phyloP scores from a whole-genome alignment of 805 yeast species.

The Hemisphaericaspora nanyangensis region DNA sequence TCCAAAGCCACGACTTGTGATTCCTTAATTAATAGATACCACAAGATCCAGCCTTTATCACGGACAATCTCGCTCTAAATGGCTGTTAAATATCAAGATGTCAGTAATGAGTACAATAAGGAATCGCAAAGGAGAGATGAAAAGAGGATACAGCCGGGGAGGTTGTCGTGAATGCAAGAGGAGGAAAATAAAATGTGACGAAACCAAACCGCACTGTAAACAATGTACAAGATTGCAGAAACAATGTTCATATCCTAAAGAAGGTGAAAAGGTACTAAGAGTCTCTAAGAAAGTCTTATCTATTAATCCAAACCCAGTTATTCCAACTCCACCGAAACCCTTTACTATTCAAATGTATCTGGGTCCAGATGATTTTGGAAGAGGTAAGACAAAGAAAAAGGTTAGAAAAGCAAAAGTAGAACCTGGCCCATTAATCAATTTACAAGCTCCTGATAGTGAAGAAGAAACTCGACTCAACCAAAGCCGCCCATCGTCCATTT shows the following conservation, averaged over 20 bases:
- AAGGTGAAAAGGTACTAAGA: slow-evolving; percentile 34
- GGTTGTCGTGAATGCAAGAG: slow-evolving; percentile 42
- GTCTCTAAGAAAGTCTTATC: slow-evolving; percentile 16
- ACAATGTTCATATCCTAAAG: slow-evolving; percentile 32
- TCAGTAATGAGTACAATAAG: no score
- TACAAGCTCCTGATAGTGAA: background rate
- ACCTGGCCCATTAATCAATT: background rate
- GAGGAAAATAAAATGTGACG: slow-evolving; percentile 43
- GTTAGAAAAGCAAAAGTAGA: slow-evolving; percentile 4
- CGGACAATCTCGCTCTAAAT: no score
- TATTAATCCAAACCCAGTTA: slow-evolving; percentile 2
- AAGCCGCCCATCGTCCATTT: background rate
- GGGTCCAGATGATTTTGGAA: slow-evolving; percentile 8
- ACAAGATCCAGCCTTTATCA: no score
- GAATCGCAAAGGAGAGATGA: no score
- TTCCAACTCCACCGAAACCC: slow-evolving; percentile 6
- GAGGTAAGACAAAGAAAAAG: slow-evolving; percentile 3
- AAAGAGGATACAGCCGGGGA: slow-evolving; percentile 27
- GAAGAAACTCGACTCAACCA: background rate
- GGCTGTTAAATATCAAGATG: no score
- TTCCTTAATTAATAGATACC: no score
- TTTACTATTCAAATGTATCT: slow-evolving; percentile 12
- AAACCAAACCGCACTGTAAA: slow-evolving; percentile 31
- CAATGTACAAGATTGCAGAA: slow-evolving; percentile 33
- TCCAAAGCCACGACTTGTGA: background rate